Base-by-base conservation (phyloP, 768 basidiomycete genomes). In the Porphyrellus cyaneotinctus region DNA sequence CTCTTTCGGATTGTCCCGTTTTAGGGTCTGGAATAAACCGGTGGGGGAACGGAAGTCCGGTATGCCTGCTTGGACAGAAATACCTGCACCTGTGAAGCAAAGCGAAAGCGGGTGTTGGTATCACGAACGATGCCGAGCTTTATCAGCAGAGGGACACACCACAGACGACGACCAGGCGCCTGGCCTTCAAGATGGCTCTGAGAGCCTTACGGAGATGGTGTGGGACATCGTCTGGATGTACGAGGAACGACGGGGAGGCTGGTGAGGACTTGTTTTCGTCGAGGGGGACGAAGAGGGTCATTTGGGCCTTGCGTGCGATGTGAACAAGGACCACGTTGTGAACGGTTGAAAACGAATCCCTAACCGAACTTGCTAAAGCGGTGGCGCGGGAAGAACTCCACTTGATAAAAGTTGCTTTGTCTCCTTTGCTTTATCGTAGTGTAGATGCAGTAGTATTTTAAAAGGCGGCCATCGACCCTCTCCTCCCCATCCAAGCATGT, bases 41-140 rank as follows among this genome's bases (percentile, higher is more conserved):
- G 85, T 83, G 15, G 83, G 68, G 12, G 90, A 92, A 59, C 92
- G 75, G 67, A 95, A 95, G 70, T 94, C 93, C 30, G 93, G 92
- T 41, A 95, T 94, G 15, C 90, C 89, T 43, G 90, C 88, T 35
- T 83, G 80, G 12, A 91, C 89, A 53, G 90, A 92, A 51, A 94
- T 88, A 42, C 92, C 92, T 54, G 92, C 92, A 56, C 91, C 92
- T 91, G 47, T 37, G 44, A 28, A 51, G 48, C 31, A 50, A 36
- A 39, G 52, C 23, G 37, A 37, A 31, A 2, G 22, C 20, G 1
- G 47, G 23, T 1, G 47, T 47, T 24, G 22, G 38, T 11, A 18
- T 41, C 45, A 58, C 51, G 46, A 56, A 49, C 39, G 36, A 44
- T 31, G n/a, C 53, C 57, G 47, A 23, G 47, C 9, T 46, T 36